Evolutionary conservation across 2,329 filamentous ascomycete genomes (phyloP), one percentile per base, ranked within the genome.

Genomic region (Diaporthe capsici): DNA sequence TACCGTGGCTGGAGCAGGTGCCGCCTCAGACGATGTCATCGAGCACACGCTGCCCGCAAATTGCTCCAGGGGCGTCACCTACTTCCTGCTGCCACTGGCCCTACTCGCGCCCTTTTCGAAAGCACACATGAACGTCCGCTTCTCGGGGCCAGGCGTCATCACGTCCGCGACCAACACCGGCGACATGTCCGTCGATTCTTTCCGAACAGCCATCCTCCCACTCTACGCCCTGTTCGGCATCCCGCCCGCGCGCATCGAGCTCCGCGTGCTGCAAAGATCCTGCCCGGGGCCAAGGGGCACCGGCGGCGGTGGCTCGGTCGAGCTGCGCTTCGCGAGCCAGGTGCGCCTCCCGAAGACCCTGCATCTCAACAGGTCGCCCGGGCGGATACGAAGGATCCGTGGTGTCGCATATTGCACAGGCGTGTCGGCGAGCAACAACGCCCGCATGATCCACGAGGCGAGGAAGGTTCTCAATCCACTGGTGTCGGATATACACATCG

Each of bases 331-430:
- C 82, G 95, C 94, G 28, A 96, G 96, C 83, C 97, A 99, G 85
- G 94, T 99, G 17, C 92, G 96, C 51, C 87, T 98, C 71, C 97
- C 97, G 15, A 98, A 98, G 87, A 99, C 97, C 51, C 87, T 99
- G 82, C 97, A 99, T 84, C 86, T 98, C 73, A 90, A 93, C 83
- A 89, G 97, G 80, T 94, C 91, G 78, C 92, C 96, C 0, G 97
- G 97, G 10, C 89, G 94, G 74, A 93, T 99, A 81, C 96, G 95
- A 89, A 92, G 92, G 79, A 94, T 99, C 79, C 90, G 96, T 74
- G 97, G 97, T 76, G 97, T 99, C 58, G 96, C 97, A 65, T 99
- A 98, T 85, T 94, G 94, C 73, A 95, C 95, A 0, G 97, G 97
- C 63, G 96, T 98, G 0, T 94, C 94, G 15, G 96, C 94, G 0